Base-by-base conservation (phyloP, 2,329 filamentous ascomycete genomes). In the Cladosporium phlei region DNA sequence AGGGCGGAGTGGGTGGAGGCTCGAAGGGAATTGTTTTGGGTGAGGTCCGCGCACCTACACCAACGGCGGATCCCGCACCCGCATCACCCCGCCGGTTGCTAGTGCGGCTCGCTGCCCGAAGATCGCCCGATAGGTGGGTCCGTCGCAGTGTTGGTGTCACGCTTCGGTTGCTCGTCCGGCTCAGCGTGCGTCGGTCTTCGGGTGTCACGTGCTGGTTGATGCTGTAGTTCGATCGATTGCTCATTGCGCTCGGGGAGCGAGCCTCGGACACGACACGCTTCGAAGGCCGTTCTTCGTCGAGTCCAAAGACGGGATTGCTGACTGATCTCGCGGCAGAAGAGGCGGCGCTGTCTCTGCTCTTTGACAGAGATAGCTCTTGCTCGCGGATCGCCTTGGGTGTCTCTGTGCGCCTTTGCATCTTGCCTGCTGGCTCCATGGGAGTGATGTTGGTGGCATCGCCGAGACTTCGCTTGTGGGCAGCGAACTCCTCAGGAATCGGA, bases 101-200 rank as follows among this genome's bases (percentile, higher is more conserved):
- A 37, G 38, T 32, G 21, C 78, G 78, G 68, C 80, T 80, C 57
- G 80, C 79, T 57, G 78, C 79, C 69, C 85, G 73, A 59, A 94
- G 75, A 74, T 94, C 86, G 67, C 85, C 83, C 76, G 86, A 90
- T 66, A 83, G 62, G 64, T 74, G 77, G 53, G 79, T 77, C 53
- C 87, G 80, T 59, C 88, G 79, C 51, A 93, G 76, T 38, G 85
- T 82, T 53, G 84, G 85, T 50, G 83, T 85, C 53, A 73, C 69
- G 60, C 75, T 79, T 52, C 74, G 70, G 50, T 75, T 72, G 66
- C 75, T 82, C 54, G 70, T 61, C 52, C 74, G 66, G 64, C 82
- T 87, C 55, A 83, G 78, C 65, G 85, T 78, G 62, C 82, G 76
- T 49, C 74, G 55, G 33, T 72, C 66, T 47, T 72, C 66, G 29